Percentiles rank a stretch among this genome's conserved stretches.
These are phyloP conservation scores for Colletotrichum acutatum DNA, from an alignment of 2,329 filamentous ascomycete species.

Conservation along the genomic window DNA sequence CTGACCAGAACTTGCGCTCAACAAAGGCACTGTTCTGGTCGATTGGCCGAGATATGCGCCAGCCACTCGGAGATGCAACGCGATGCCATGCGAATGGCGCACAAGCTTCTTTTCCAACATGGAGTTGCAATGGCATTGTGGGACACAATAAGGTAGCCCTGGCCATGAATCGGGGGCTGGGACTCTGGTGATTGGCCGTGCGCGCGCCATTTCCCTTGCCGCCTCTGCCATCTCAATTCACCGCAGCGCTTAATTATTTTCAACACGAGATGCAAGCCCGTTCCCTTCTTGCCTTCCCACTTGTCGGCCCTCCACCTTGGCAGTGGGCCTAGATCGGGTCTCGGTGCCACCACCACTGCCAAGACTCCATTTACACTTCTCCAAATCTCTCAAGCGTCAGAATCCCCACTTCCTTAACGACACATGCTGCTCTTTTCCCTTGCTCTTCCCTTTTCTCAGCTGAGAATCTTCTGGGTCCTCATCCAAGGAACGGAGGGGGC, in stretches of 20 bases:
- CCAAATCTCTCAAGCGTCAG: conserved; percentile 14
- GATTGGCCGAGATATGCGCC: background rate
- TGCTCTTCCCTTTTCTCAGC: background rate
- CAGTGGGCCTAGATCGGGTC: background rate
- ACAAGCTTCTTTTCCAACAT: background rate
- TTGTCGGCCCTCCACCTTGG: conserved; percentile 1
- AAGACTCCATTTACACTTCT: background rate
- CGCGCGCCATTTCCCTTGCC: conserved; percentile 16
- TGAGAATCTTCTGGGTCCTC: background rate
- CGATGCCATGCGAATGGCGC: conserved; percentile 7
- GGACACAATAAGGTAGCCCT: background rate
- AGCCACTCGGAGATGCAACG: background rate
- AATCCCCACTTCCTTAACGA: background rate
- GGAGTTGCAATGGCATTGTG: background rate
- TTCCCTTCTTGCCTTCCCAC: background rate
- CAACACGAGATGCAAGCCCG: conserved; percentile 4
- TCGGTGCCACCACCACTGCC: conserved; percentile 1
- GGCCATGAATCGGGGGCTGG: background rate
- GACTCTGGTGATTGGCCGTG: conserved; percentile 21
- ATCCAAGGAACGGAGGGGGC: background rate
- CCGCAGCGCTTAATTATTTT: conserved; percentile 20
- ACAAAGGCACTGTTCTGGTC: background rate
- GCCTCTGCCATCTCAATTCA: conserved; percentile 30
- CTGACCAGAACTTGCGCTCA: background rate
- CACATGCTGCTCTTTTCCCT: background rate